A percentile compares a stretch with the other conserved stretches of the same genome.
Conservation (phyloP, 176 grass and related monocot species). For the Aegilops umbellulata region DNA sequence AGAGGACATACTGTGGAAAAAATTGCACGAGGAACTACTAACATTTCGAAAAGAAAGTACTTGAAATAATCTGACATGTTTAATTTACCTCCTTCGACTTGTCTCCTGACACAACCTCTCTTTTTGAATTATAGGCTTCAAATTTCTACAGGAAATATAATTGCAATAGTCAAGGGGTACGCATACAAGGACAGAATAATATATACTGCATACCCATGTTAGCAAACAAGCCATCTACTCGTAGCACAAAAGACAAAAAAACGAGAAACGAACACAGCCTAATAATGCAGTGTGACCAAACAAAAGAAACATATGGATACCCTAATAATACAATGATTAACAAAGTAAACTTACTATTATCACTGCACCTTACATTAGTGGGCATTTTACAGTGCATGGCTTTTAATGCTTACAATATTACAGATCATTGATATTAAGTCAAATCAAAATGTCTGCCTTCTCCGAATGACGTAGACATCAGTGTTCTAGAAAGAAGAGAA, state of each 20-base stretch:
- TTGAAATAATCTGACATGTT: slow-evolving; percentile 24
- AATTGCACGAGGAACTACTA: not conserved
- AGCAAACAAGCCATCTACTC: not conserved
- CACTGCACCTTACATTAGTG: not conserved
- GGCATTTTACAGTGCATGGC: not conserved
- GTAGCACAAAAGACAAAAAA: slow-evolving; percentile 2
- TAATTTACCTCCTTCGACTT: slow-evolving; percentile 80
- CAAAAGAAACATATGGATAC: not conserved
- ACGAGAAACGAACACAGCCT: not conserved
- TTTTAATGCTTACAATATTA: slow-evolving; percentile 12
- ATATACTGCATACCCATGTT: not conserved
- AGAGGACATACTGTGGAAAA: not conserved
- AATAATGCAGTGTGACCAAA: not conserved
- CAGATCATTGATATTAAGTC: not conserved
- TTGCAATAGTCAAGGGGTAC: slow-evolving; percentile 17
- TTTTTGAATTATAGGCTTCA: slow-evolving; percentile 91
- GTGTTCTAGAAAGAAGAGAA: not conserved
- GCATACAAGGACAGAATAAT: not conserved
- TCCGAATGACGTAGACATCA: not conserved
- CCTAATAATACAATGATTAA: not conserved
- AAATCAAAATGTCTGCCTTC: not conserved
- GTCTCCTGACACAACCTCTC: slow-evolving; percentile 73
- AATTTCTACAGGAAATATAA: slow-evolving; percentile 71
- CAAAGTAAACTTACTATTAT: not conserved
- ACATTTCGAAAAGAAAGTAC: not conserved